A percentile compares a stretch with the other conserved stretches of the same genome.
These are phyloP conservation scores for Ophiosphaerella narmari DNA, from an alignment of 2,329 filamentous ascomycete genomes.

Conservation along the genomic window DNA sequence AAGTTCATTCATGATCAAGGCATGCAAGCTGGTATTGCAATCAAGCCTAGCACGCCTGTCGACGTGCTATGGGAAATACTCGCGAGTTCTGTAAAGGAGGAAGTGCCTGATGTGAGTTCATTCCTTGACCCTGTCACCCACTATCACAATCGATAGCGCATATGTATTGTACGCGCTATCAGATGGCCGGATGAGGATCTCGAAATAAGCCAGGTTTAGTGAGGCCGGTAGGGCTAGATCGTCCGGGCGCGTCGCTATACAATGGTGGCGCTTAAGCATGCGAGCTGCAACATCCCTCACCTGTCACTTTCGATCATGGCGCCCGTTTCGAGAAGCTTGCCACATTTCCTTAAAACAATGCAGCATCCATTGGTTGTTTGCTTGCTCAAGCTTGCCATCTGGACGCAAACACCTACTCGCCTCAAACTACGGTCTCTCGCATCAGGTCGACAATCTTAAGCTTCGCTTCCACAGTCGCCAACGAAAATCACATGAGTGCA, in stretches of 20 bases:
- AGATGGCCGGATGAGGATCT: conserved; percentile 14
- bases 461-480: neutral
- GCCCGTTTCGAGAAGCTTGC: conserved; percentile 22
- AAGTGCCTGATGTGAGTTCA: conserved; percentile 81
- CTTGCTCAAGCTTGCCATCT: conserved; percentile 1
- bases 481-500: neutral
- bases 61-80: conserved; percentile 92
- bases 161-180: conserved; percentile 14
- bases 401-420: conserved; percentile 18
- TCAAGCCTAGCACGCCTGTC: conserved; percentile 90
- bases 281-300: conserved; percentile 15
- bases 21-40: conserved; percentile 89
- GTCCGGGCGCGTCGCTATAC: conserved; percentile 27
- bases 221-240: conserved; percentile 27
- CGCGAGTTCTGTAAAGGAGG: conserved; percentile 71
- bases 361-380: conserved; percentile 12
- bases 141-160: conserved; percentile 21
- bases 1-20: conserved; percentile 87
- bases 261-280: conserved; percentile 40
- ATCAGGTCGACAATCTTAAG: conserved; percentile 14
- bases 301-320: conserved; percentile 18
- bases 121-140: neutral
- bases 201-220: conserved; percentile 11
- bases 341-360: conserved; percentile 9
- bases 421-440: conserved; percentile 9